Base-by-base conservation (phyloP, 495 filamentous ascomycete genomes). In the Cladorrhinum samala region DNA sequence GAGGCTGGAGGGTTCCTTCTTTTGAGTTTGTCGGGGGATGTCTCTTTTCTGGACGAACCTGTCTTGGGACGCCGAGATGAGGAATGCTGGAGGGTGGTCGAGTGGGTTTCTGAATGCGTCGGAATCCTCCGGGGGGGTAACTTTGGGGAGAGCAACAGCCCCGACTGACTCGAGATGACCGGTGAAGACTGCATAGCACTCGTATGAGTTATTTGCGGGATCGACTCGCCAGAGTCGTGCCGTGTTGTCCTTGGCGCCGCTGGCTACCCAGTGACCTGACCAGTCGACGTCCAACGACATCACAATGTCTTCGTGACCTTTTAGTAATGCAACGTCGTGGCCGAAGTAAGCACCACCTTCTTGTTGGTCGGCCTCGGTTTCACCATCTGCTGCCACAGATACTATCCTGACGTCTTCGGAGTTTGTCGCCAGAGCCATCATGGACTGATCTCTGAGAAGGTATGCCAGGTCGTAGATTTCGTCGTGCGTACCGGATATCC, bases 231-330 rank as follows among this genome's bases (percentile, higher is more conserved):
- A 99, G 19, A 99, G 72, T 49, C 88, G 84, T 17, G 91, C 92
- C 2, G 88, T 88, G 61, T 97, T 97, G 67, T 99, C 93, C 73
- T 97, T 99, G 5, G 91, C 87, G 38, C 91, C 93, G 24, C 91
- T 95, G 24, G 87, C 94, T 46, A 99, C 80, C 93, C 93, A 99
- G 65, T 89, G 83, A 8, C 94, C 93, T 4, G 93, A 96, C 88
- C 89, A 95, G 68, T 97, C 93, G 17, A 87, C 83, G 70, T 95
- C 91, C 25, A 99, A 72, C 51, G 89, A 93, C 69, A 99, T 95
- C 49, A 97, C 86, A 39, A 97, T 96, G 56, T 97, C 93, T 47
- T 88, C 83, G 56, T 99, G 93, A 24, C 91, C 93, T 58, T 85
- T 87, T 5, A 98, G 76, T 48, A 89, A 73, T 3, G 84, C 86